These are phyloP conservation scores for Debaryomyces coudertii DNA, from an alignment of 1,139 yeast genomes.

Conservation along the genomic window DNA sequence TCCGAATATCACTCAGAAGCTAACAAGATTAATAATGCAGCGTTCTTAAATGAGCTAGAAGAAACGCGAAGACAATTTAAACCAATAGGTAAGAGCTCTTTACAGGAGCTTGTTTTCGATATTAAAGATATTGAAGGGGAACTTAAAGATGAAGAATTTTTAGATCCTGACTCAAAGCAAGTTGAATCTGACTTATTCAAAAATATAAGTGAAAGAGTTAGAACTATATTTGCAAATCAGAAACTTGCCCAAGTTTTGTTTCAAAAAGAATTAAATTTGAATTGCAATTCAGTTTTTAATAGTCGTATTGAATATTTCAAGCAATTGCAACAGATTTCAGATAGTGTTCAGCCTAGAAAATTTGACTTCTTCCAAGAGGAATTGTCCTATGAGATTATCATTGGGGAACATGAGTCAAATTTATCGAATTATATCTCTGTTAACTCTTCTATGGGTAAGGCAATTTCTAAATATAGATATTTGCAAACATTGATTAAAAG, in stretches of 20 bases:
- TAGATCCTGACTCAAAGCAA: constrained; percentile 13
- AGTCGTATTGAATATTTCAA: constrained; percentile 77
- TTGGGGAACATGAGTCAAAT: neutral
- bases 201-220: constrained; percentile 26
- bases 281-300: constrained; percentile 70
- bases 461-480: constrained; percentile 62
- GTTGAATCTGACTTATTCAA: constrained; percentile 27
- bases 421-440: neutral
- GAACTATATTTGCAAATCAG: constrained; percentile 44
- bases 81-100: constrained; percentile 33
- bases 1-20: constrained; percentile 30
- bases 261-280: constrained; percentile 52
- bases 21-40: constrained; percentile 30
- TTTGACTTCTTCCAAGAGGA: constrained; percentile 25
- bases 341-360: constrained; percentile 55
- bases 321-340: constrained; percentile 84
- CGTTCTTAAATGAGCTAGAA: constrained; percentile 35
- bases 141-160: constrained; percentile 21
- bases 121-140: constrained; percentile 31
- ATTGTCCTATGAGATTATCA: constrained; percentile 15
- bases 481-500: constrained; percentile 49
- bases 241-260: constrained; percentile 40
- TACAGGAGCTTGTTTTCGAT: constrained; percentile 35
- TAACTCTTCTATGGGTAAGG: constrained; percentile 30
- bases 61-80: constrained; percentile 28